Evolutionary conservation across 2,329 filamentous ascomycete species (phyloP), one percentile per base, ranked within the genome.

Genomic region (Pseudocercospora cruenta): DNA sequence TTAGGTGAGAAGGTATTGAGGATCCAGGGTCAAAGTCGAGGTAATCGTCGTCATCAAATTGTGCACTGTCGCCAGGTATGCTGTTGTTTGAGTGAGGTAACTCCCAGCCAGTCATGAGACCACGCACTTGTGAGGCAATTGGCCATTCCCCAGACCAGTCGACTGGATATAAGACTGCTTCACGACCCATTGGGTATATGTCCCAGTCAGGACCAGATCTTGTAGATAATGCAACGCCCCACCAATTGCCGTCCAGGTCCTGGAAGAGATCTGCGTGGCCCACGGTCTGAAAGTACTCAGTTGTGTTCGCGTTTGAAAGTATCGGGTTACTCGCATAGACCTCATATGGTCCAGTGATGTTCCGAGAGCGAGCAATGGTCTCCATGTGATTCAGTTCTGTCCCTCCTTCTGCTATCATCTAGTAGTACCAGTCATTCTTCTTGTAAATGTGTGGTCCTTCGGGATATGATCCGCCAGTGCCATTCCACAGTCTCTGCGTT

Each of bases 241-340:
- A 87, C 86, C 86, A 88, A 31, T 83, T 81, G 0, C 82, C 84
- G 0, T 69, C 39, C 0, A 68, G 67, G 64, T 88, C 86, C 57
- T 85, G 81, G 66, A 88, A 87, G 1, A 88, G 67, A 67, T 88
- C 86, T 0, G 84, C 82, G 61, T 88, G 86, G 0, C 86, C 86
- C 0, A 86, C 82, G 1, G 84, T 84, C 68, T 87, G 85, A 64
- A 72, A 78, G 78, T 77, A 75, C 28, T 72, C 63, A 3, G 62
- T 69, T 4, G 72, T 77, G 33, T 72, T 73, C 21, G 66, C 64
- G 21, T 71, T 71, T 0, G 70, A 74, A 14, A 73, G 57, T 14
- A 76, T 67, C 1, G 74, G 74, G 36, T 76, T 77, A 9, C 62
- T 55, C 9, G 68, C 65, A 51, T 72, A 65, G 6, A 54, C 36